Conservation (phyloP, 2,329 filamentous ascomycete genomes). For the Xylariales sp. region DNA sequence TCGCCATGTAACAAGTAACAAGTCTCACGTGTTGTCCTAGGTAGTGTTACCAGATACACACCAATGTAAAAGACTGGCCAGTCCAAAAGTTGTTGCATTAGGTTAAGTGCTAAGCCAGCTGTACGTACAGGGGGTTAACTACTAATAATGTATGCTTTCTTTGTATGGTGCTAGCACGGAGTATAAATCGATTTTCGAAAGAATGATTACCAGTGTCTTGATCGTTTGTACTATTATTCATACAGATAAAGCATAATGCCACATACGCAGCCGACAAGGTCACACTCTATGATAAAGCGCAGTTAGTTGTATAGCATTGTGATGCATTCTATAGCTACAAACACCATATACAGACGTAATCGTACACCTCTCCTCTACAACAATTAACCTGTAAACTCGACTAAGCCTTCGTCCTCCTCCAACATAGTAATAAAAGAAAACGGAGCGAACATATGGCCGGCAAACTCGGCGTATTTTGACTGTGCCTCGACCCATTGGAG, state of each 20-base stretch:
- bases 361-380: conserved; percentile 35
- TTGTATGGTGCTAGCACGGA: no score
- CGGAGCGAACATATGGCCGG: conserved; percentile 80
- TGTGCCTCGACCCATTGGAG: conserved; percentile 88
- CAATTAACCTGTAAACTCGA: conserved; percentile 52
- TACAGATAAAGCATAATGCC: not conserved
- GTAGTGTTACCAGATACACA: no score
- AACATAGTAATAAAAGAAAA: conserved; percentile 80
- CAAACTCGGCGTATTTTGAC: conserved; percentile 86
- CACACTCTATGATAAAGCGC: not conserved
- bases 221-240: no score
- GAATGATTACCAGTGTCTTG: no score
- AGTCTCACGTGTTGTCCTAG: not conserved
- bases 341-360: conserved; percentile 35
- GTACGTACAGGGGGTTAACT: no score
- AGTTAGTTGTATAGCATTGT: conserved; percentile 14
- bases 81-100: no score
- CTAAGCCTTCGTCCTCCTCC: conserved; percentile 71
- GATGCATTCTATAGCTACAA: conserved; percentile 41
- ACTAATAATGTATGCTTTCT: no score
- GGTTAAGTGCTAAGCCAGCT: no score
- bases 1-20: not conserved
- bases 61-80: no score
- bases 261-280: not conserved
- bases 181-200: no score